phyloP scores from a whole-genome alignment of 805 yeast genomes.

The Myxozyma neotropica region DNA sequence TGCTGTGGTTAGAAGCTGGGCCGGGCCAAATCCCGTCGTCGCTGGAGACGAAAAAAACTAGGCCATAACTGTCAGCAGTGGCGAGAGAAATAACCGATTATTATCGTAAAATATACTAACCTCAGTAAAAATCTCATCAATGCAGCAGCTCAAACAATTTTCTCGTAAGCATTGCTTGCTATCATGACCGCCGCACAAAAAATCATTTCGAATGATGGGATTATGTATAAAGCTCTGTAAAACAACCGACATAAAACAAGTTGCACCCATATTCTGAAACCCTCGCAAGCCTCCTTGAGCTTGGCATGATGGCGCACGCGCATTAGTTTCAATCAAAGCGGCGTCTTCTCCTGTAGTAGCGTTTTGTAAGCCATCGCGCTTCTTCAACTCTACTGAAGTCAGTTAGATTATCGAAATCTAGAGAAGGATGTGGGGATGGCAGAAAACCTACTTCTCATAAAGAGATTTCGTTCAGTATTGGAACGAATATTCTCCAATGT shows the following conservation, averaged over 20 bases:
- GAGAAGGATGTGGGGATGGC: background rate
- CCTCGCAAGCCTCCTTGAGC: conserved; percentile 75
- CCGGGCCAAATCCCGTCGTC: conserved; percentile 76
- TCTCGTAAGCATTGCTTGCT: conserved; percentile 49
- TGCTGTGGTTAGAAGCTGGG: conserved; percentile 77
- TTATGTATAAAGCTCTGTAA: conserved; percentile 88
- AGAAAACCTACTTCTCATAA: background rate
- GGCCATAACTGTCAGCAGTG: background rate
- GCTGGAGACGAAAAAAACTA: conserved; percentile 63
- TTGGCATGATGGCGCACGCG: conserved; percentile 25
- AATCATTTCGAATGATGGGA: conserved; percentile 78
- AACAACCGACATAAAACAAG: conserved; percentile 95
- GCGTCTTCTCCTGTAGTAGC: conserved; percentile 22
- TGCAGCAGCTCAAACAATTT: conserved; percentile 78
- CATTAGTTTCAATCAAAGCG: conserved; percentile 18
- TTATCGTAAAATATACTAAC: conserved; percentile 10
- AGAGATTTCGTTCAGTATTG: background rate
- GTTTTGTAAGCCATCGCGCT: background rate
- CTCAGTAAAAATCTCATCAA: conserved; percentile 74
- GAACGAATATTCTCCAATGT: conserved; percentile 52
- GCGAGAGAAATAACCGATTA: no score
- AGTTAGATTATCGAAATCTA: background rate
- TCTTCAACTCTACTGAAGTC: conserved; percentile 7
- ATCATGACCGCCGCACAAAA: conserved; percentile 73
- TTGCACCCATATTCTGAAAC: conserved; percentile 90